Evolutionary conservation across 139 green algal species (phyloP), one percentile per base, ranked within the genome.

Genomic region (Volvox reticuliferus): DNA sequence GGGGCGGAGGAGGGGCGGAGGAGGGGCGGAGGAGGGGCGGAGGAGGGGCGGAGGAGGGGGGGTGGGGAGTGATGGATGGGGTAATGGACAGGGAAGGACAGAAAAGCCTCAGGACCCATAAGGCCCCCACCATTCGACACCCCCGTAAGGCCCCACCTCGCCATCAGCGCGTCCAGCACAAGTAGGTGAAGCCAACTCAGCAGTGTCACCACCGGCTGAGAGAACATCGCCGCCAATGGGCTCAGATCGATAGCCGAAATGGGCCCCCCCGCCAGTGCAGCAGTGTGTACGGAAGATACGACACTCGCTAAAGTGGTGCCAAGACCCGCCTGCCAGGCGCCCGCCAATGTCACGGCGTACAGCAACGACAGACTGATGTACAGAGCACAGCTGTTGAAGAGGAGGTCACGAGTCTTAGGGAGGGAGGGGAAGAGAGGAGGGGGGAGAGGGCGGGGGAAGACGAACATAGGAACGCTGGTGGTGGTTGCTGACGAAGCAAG

Each of bases 171-270:
- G 24, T 91, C 87, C 33, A 91, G 76, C 24, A 24, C 24, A 26
- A 91, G 75, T 22, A 91, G 76, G 76, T 91, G 87, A 33, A 91
- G 37, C 87, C 87, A 91, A 24, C 61, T 26, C 76, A 79, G 33
- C 61, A 86, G 24, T 32, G 76, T 91, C 0, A 79, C 61, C 22
- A 79, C 26, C 32, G 87, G 87, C 26, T 86, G 17, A 13, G 24
- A 69, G 35, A 91, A 86, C 87, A 91, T 55, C 2, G 14, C 16
- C 0, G 87, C 76, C 62, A 91, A 22, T 3, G 87, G 76, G 16
- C 28, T 37, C 32, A 90, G 68, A 50, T 90, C 86, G 65, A 90
- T 33, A 21, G 30, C 36, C n/a, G 36, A 26, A 6, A 26, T 18
- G 37, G 28, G 14, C 20, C 14, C 26, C 2, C 22, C 63, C 63